Conservation (phyloP, 257 asterid genomes). For the Lantana camara region DNA sequence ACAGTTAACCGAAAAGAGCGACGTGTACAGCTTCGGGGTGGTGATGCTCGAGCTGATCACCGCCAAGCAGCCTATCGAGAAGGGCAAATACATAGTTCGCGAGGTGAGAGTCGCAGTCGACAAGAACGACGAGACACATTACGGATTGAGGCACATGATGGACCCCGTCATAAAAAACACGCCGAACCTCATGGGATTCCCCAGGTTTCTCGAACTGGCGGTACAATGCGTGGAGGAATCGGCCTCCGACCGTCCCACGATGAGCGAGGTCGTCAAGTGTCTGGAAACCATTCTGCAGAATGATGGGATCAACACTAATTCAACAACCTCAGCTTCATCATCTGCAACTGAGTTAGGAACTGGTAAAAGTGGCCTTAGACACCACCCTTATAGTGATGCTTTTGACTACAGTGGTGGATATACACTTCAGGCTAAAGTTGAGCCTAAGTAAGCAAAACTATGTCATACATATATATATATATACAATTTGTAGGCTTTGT, state of each 20-base stretch:
- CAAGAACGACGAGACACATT: slow-evolving; percentile 58
- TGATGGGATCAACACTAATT: slow-evolving; percentile 69
- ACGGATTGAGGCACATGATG: slow-evolving; percentile 60
- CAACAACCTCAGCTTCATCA: slow-evolving; percentile 82
- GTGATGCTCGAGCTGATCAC: slow-evolving; percentile 93
- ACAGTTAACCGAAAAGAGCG: slow-evolving; percentile 88
- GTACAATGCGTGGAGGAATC: slow-evolving; percentile 91
- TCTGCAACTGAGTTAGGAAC: slow-evolving; percentile 73
- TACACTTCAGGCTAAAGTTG: slow-evolving; percentile 45
- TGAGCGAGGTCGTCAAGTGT: slow-evolving; percentile 80
- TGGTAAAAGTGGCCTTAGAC: slow-evolving; percentile 42
- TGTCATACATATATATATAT: not conserved
- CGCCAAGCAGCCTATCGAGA: slow-evolving; percentile 83
- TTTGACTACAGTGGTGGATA: slow-evolving; percentile 49
- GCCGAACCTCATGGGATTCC: slow-evolving; percentile 54
- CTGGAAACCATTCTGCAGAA: slow-evolving; percentile 68
- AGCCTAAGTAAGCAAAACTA: slow-evolving; percentile 38
- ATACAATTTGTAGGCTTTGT: slow-evolving; percentile 8
- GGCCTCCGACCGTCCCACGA: slow-evolving; percentile 81
- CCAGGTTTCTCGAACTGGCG: slow-evolving; percentile 70
- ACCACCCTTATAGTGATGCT: slow-evolving; percentile 61
- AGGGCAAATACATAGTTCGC: slow-evolving; percentile 83
- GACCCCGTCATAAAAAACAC: slow-evolving; percentile 64
- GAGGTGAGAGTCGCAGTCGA: slow-evolving; percentile 58
- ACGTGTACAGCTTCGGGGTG: slow-evolving; percentile 92